A percentile compares a stretch with the other conserved stretches of the same genome.
Evolutionary conservation across 2,329 filamentous ascomycete genomes (phyloP).

Genomic region (Epichloe coenophiala): DNA sequence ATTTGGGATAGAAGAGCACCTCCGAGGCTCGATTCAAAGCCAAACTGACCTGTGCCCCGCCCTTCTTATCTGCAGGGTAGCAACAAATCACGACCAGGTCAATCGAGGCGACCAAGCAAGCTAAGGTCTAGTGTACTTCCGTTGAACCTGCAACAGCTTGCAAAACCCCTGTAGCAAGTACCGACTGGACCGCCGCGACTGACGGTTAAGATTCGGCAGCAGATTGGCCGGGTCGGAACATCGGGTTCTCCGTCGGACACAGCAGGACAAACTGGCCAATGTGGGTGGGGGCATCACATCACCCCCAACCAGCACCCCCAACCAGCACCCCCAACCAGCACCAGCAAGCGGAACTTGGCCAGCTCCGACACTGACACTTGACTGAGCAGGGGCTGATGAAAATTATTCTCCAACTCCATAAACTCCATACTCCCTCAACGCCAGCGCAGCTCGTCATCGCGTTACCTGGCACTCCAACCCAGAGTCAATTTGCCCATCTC

Average conservation of each 20-base stretch:
- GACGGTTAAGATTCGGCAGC: neutral
- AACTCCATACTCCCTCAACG: constrained; percentile 4
- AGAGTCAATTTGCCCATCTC: constrained; percentile 11
- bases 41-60: too few species aligned
- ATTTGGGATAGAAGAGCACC: too few species aligned
- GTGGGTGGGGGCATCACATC: neutral
- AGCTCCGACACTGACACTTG: neutral
- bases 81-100: too few species aligned
- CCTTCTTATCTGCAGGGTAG: too few species aligned
- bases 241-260: neutral
- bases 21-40: too few species aligned
- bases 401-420: constrained; percentile 20
- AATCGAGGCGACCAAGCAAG: too few species aligned
- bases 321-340: too few species aligned
- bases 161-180: too few species aligned
- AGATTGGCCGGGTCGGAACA: neutral
- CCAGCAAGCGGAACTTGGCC: neutral
- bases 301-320: too few species aligned
- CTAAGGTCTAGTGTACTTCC: too few species aligned
- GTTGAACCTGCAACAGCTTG: too few species aligned
- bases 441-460: constrained; percentile 19
- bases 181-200: neutral
- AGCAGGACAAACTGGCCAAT: neutral
- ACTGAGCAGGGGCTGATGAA: constrained; percentile 14
- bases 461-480: constrained; percentile 15